Evolutionary conservation across 345 rosid species (phyloP), one percentile per base, ranked within the genome.

Genomic region (Acer yangbiense): DNA sequence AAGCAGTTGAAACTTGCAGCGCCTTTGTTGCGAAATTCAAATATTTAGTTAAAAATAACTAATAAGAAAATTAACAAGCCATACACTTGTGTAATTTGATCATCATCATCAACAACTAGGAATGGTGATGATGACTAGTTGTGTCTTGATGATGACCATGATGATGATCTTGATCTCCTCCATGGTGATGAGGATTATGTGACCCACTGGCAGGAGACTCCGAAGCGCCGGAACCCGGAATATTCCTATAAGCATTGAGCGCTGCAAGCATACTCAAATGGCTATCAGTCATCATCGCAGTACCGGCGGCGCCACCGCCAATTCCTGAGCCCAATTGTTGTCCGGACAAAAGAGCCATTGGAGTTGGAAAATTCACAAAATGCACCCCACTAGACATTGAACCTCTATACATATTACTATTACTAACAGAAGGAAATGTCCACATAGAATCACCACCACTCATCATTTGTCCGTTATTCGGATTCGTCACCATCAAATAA

Each of bases 291-390:
- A 79, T 85, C 0, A 77, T 71, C 9, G 75, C 83, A 3, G 82
- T 83, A 2, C 84, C 83, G 55, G 54, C 79, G 0, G 78, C 80
- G 39, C 81, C 81, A 1, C 79, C 80, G 39, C 81, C 82, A 13
- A 78, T 78, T 32, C 84, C 84, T 21, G 88, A 68, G 44, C 84
- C 83, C 69, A 83, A 39, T 72, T 85, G 97, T 72, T 91, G 98
- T 43, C 93, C 88, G 1, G 96, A 77, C 78, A 91, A 81, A 69
- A 90, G 84, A 79, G 96, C 87, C 88, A 93, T 84, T 0, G 94
- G 94, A 43, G 91, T 76, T 18, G 92, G 90, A 71, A 92, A 88
- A 69, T 94, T 94, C 97, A 94, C 87, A 29, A 94, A 83, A 85
- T 92, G 98, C 64, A 94, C 81, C 46, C 93, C 94, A 68, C 84